phyloP scores from a whole-genome alignment of 257 asterid species.

The Solanum etuberosum region DNA sequence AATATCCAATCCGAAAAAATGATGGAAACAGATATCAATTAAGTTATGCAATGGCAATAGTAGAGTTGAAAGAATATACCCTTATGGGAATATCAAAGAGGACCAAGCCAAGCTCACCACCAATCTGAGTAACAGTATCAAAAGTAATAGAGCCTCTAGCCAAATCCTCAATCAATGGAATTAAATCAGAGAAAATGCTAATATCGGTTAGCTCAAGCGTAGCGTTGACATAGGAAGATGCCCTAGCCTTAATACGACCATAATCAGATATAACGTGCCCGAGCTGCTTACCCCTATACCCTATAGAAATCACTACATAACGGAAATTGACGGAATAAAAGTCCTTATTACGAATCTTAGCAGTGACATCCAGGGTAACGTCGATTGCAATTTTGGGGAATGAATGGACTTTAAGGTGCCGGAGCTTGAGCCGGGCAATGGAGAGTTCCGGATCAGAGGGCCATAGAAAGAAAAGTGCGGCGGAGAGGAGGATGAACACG shows the following conservation, averaged over 20 bases:
- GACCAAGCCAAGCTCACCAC: constrained; percentile 46
- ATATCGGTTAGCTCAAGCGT: constrained; percentile 58
- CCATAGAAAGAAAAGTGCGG: constrained; percentile 54
- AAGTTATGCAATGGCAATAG: background rate
- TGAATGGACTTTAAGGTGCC: constrained; percentile 37
- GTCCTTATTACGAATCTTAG: constrained; percentile 49
- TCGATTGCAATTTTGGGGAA: constrained; percentile 49
- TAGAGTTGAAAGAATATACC: constrained; percentile 22
- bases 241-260: constrained; percentile 48
- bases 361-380: constrained; percentile 47
- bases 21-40: background rate
- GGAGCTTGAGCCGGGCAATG: constrained; percentile 53
- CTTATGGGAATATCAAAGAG: constrained; percentile 49
- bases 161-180: constrained; percentile 59
- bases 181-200: constrained; percentile 47
- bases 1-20: background rate
- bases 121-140: constrained; percentile 53
- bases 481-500: constrained; percentile 33
- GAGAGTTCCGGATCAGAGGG: constrained; percentile 74
- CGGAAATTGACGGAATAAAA: constrained; percentile 54
- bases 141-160: constrained; percentile 51
- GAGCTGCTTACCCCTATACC: constrained; percentile 66
- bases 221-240: constrained; percentile 58
- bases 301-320: constrained; percentile 36
- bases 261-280: constrained; percentile 51